Base-by-base conservation (phyloP, 1,284 basidiomycete species). In the Ceratobasidium papillatum region DNA sequence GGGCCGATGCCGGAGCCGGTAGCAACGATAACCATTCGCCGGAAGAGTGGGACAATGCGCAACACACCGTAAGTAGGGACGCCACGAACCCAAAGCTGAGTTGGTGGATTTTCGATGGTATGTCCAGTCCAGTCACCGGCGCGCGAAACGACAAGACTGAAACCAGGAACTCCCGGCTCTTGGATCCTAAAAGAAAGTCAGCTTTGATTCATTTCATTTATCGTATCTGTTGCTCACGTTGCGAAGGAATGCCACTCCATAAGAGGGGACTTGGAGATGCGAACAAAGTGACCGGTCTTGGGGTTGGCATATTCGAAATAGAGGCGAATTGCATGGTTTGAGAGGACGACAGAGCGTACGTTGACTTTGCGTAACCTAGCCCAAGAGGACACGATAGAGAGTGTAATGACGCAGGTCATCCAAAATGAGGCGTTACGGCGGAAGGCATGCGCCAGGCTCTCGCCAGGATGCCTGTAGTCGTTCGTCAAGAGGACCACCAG, bases 171-270 rank as follows among this genome's bases (percentile, higher is more conserved):
- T 3, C 47, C 66, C 30, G 76, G 71, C 25, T 72, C 66, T 63
- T 59, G 65, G 41, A 75, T 69, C 4, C 63, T 66, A 34, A 9
- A 47, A 11, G 22, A 41, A 9, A 14, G 14, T 64, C 25, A 52
- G 25, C 41, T 85, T 84, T 43, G 49, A 9, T 56, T 36, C 12
- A 9, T 38, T 32, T 25, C 85, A 82, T 41, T 88, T 83, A 14
- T 86, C 7, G 30, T 22, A 25, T 38, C 11, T 45, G 59, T 8
- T n/a, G 51, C 69, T 72, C 32, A 72, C 69, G 69, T 88, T 2
- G 88, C 88, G 78, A 90, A 89, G 11, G 86, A 86, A 75, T 89
- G 88, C 88, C 88, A 90, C 80, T 90, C 88, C 45, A 85, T 80
- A 56, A 88, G 82, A 17, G 88, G 88, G 74, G 82, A 83, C 34